Percentiles rank a stretch among this genome's conserved stretches.
Conservation (phyloP, 345 rosid genomes). For the Streptanthus diversifolius region DNA sequence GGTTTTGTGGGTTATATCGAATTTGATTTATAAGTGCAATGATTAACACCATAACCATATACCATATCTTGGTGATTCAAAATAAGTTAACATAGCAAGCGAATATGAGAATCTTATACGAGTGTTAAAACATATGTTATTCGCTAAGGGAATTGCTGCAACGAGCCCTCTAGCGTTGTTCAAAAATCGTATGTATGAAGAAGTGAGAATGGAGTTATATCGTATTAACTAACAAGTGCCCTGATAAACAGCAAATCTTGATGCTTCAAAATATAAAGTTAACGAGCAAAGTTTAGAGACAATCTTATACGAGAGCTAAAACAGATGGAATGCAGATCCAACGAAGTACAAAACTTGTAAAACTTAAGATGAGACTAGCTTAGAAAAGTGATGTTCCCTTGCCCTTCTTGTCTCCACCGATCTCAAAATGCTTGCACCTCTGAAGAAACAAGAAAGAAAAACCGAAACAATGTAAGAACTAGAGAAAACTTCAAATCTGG, state of each 20-base stretch:
- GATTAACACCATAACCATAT: neutral
- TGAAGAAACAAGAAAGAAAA: slow-evolving; percentile 13
- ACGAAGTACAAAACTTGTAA: slow-evolving; percentile 14
- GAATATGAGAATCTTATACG: slow-evolving; percentile 12
- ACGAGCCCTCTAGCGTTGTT: too few species aligned
- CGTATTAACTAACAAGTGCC: neutral
- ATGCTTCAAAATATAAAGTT: slow-evolving; percentile 7
- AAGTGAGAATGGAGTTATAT: neutral
- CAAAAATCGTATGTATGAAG: too few species aligned
- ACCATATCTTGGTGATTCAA: slow-evolving; percentile 1
- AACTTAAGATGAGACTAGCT: slow-evolving; percentile 1
- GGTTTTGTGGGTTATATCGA: neutral
- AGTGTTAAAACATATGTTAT: neutral
- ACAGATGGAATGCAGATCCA: slow-evolving; percentile 21
- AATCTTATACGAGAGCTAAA: slow-evolving; percentile 28
- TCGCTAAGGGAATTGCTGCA: too few species aligned
- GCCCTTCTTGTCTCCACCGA: slow-evolving; percentile 71
- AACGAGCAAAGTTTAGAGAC: slow-evolving; percentile 2
- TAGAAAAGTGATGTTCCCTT: slow-evolving; percentile 67
- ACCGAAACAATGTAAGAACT: neutral
- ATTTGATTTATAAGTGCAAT: neutral
- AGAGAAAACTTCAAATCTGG: neutral
- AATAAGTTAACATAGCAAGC: slow-evolving; percentile 10
- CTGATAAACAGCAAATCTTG: neutral
- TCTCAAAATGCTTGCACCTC: slow-evolving; percentile 73